A percentile compares a stretch with the other conserved stretches of the same genome.
Conservation (phyloP, 176 grass and related monocot species). For the Thinopyrum elongatum region DNA sequence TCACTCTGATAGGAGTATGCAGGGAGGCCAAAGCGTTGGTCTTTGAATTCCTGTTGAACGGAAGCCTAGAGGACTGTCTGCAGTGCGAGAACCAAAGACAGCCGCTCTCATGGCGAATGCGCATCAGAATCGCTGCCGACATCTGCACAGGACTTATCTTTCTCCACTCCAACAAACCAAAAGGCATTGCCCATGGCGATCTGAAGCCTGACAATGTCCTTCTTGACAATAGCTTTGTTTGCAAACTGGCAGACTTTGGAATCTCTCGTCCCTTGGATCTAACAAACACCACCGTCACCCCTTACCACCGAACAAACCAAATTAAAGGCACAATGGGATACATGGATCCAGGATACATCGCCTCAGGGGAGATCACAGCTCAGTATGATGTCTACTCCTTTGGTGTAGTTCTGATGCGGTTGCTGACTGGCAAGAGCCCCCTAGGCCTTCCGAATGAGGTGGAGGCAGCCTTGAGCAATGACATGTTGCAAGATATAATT, state of each 20-base stretch:
- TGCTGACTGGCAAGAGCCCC: constrained; percentile 57
- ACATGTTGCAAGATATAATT: constrained; percentile 43
- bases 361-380: constrained; percentile 60
- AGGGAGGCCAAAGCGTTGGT: constrained; percentile 52
- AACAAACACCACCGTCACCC: constrained; percentile 51
- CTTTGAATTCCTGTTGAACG: constrained; percentile 59
- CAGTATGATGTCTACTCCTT: constrained; percentile 81
- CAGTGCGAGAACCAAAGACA: constrained; percentile 12
- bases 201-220: constrained; percentile 77
- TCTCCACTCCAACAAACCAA: constrained; percentile 56
- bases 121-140: constrained; percentile 51
- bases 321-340: constrained; percentile 68
- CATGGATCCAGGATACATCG: constrained; percentile 75
- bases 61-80: constrained; percentile 66
- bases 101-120: constrained; percentile 57
- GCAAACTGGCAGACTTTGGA: constrained; percentile 73
- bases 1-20: constrained; percentile 66
- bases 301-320: constrained; percentile 58
- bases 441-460: constrained; percentile 44
- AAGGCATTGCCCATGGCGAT: constrained; percentile 64
- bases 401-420: constrained; percentile 64
- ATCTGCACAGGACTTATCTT: constrained; percentile 73
- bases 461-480: constrained; percentile 39
- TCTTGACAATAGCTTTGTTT: constrained; percentile 39
- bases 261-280: constrained; percentile 62